Base-by-base conservation (phyloP, 768 basidiomycete genomes). In the Tremella mesenterica region DNA sequence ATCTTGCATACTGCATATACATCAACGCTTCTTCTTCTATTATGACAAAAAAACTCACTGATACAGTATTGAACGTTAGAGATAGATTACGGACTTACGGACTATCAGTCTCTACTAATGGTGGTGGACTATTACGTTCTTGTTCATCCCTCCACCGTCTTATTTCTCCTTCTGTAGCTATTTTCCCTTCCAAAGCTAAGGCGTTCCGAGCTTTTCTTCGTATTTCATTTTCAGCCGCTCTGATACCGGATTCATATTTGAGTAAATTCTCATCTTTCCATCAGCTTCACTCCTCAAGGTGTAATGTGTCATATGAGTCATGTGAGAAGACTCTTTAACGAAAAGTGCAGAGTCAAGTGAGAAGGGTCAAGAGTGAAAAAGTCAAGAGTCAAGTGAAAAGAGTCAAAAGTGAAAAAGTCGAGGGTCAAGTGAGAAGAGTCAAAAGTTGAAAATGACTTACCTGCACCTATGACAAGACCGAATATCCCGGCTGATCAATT, bases 141-240 rank as follows among this genome's bases (percentile, higher is more conserved):
- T 41, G 38, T 14, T 41, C 38, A 23, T 41, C 38, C 67, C 80
- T 84, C 88, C 88, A 92, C 69, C 81, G 82, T 28, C 81, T 77
- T 28, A 91, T 90, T 57, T 85, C 87, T 8, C 85, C 81, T 72
- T 92, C 88, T 6, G 88, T 89, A 1, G 82, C 81, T 49, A 91
- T 79, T 39, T 85, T 75, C 23, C 88, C 88, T 55, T 81, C 80
- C 33, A 81, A 78, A 16, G 84, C 81, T 44, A 92, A 79, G 51
- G 87, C 86, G 29, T 83, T 76, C 36, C 85, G 78, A 9, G 88
- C 88, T 69, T 86, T 78, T 48, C 81, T 78, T 31, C 88, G 81
- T 33, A 90, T 73, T 13, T 77, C 73, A 57, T 84, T 81, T 68
- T 91, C 87, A 52, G 81, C 78, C 54, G 76, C 73, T 26, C 88